Base-by-base conservation (phyloP, 148 eudicot genomes). In the Diospyros lotus region DNA sequence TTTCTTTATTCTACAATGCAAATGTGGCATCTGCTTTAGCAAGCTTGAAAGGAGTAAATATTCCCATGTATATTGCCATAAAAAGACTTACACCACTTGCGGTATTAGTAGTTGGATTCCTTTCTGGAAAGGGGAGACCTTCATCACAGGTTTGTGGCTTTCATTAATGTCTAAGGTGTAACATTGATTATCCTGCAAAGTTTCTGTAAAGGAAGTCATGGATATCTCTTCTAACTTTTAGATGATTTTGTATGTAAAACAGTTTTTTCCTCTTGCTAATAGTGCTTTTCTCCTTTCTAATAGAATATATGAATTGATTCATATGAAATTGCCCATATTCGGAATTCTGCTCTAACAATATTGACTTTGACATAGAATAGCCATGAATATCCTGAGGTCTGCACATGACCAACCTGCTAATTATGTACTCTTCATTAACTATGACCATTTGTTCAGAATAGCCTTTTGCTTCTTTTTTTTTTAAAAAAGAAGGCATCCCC, bases 21-120 rank as follows among this genome's bases (percentile, higher is more conserved):
- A 95, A 93, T 85, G 99, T 93, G 70, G 99, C 90, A 56, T 95
- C 91, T 87, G 99, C 97, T 80, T 91, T 95, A 71, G 97, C 98
- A 64, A 95, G 99, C 79, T 84, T 95, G 86, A 95, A 95, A 92
- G 98, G 99, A 72, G 97, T 95, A 64, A 95, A 95, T 83, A 91
- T 95, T 68, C 99, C 99, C 1, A 95, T 93, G 99, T 95, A 95
- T 76, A 95, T 95, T 80, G 98, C 98, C 13, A 90, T 95, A 64
- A 95, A 95, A 69, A 85, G 98, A 66, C 93, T 95, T 71, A 95
- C 98, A 2, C 98, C 98, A 13, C 94, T 92, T 77, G 91, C 98
- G 78, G 98, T 95, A 39, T 83, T 95, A 43, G 68, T 95, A 38
- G 88, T 96, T 81, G 97, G 99, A 62, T 87, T 88, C 82, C 87